Percentiles rank a stretch among this genome's conserved stretches.
These are phyloP conservation scores for Parastagonospora nodorum DNA, from an alignment of 2,329 filamentous ascomycete genomes.

Conservation along the genomic window DNA sequence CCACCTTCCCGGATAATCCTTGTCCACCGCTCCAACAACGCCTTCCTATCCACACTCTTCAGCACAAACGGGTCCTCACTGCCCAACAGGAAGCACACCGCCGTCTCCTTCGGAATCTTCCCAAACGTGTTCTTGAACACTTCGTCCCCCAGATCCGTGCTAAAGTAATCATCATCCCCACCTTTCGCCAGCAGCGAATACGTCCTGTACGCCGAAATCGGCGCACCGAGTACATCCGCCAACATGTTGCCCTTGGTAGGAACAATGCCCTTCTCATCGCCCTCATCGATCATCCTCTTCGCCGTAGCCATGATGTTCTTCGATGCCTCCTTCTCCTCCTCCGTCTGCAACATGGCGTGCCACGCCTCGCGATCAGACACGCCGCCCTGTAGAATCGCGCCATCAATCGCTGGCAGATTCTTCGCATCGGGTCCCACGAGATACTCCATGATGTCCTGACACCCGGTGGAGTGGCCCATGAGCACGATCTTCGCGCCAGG, in stretches of 20 bases:
- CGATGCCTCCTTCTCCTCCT: constrained; percentile 8
- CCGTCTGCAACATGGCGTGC: constrained; percentile 44
- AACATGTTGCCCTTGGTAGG: constrained; percentile 43
- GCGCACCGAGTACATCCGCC: constrained; percentile 40
- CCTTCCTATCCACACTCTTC: constrained; percentile 60
- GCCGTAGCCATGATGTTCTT: constrained; percentile 53
- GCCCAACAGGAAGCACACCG: constrained; percentile 68
- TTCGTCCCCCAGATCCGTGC: constrained; percentile 70
- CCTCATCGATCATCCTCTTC: constrained; percentile 60
- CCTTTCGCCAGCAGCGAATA: constrained; percentile 62
- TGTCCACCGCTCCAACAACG: constrained; percentile 63
- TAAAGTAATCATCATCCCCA: constrained; percentile 87
- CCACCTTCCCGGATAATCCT: constrained; percentile 49
- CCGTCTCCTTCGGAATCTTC: constrained; percentile 55
- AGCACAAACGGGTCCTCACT: constrained; percentile 71
- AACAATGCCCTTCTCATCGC: constrained; percentile 61
- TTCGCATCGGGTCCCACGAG: constrained; percentile 43
- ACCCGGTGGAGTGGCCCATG: constrained; percentile 73
- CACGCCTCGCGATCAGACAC: constrained; percentile 75
- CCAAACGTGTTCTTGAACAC: constrained; percentile 69
- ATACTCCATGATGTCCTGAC: constrained; percentile 70
- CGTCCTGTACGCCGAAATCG: constrained; percentile 63
- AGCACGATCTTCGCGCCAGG: constrained; percentile 63
- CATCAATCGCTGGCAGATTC: constrained; percentile 65
- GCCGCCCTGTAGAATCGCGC: constrained; percentile 78